Evolutionary conservation across 805 yeast genomes (phyloP).

Genomic region (Aciculoconidium aculeatum): DNA sequence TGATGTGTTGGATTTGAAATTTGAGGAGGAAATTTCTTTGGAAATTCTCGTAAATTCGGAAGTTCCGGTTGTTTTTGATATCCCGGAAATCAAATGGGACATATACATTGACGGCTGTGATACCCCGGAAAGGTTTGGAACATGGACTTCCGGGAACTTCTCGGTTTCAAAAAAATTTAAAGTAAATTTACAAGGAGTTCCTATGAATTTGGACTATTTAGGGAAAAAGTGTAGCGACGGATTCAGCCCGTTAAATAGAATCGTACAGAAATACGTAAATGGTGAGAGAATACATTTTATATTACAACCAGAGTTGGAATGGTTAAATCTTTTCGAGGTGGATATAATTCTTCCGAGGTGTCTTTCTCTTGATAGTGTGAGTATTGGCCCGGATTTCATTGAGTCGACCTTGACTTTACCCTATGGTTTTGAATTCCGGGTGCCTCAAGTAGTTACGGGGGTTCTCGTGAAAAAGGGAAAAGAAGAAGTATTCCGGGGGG

Average conservation of each 20-base stretch:
- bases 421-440: no score
- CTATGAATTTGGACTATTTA: slow-evolving; percentile 15
- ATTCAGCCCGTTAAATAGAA: slow-evolving; percentile 14
- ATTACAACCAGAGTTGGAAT: slow-evolving; percentile 17
- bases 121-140: slow-evolving; percentile 17
- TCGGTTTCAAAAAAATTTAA: slow-evolving; percentile 5
- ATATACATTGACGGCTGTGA: slow-evolving; percentile 23
- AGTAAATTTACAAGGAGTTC: slow-evolving; percentile 15
- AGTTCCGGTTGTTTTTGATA: slow-evolving; percentile 14
- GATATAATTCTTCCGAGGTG: slow-evolving; percentile 12
- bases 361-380: no score
- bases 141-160: slow-evolving; percentile 13
- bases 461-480: no score
- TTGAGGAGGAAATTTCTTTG: no score
- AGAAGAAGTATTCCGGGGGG: no score
- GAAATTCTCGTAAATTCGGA: no score
- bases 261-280: slow-evolving; percentile 15
- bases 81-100: slow-evolving; percentile 23
- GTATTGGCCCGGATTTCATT: no score
- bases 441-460: no score
- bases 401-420: no score
- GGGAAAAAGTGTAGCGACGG: slow-evolving; percentile 16
- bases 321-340: no score
- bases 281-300: slow-evolving; percentile 12
- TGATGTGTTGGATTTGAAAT: no score